phyloP scores from a whole-genome alignment of 257 asterid genomes.

The Nicotiana paniculata region DNA sequence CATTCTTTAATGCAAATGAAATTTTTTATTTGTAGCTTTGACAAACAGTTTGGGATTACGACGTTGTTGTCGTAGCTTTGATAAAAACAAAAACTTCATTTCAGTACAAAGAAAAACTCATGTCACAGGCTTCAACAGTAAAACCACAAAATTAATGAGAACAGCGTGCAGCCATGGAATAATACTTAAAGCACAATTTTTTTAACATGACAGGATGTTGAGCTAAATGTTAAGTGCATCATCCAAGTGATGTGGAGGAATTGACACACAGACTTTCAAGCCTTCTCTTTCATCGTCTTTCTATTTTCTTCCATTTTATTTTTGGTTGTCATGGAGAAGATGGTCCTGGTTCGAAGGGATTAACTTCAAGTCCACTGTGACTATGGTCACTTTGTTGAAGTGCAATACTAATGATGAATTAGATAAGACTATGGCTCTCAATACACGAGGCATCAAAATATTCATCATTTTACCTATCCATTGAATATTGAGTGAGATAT shows the following conservation, averaged over 20 bases:
- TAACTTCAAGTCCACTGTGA: background rate
- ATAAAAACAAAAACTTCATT: background rate
- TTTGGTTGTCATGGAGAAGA: background rate
- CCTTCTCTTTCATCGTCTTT: background rate
- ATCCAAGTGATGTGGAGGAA: background rate
- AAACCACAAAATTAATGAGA: background rate
- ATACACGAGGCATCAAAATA: background rate
- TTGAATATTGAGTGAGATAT: slow-evolving; percentile 63
- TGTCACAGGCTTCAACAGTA: background rate
- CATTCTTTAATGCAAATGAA: background rate
- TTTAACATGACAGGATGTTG: background rate
- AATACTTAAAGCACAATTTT: background rate
- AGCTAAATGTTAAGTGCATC: background rate
- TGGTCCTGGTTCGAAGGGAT: background rate
- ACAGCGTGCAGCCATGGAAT: background rate
- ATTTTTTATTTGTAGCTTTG: background rate
- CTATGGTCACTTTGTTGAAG: background rate
- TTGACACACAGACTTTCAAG: background rate
- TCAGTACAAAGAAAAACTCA: background rate
- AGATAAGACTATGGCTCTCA: background rate
- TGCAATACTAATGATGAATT: background rate
- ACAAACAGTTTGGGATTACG: no score
- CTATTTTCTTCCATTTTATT: background rate
- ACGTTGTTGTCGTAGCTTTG: background rate
- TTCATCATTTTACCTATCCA: slow-evolving; percentile 60